Base-by-base conservation (phyloP, 495 filamentous ascomycete species). In the Podospora australis region DNA sequence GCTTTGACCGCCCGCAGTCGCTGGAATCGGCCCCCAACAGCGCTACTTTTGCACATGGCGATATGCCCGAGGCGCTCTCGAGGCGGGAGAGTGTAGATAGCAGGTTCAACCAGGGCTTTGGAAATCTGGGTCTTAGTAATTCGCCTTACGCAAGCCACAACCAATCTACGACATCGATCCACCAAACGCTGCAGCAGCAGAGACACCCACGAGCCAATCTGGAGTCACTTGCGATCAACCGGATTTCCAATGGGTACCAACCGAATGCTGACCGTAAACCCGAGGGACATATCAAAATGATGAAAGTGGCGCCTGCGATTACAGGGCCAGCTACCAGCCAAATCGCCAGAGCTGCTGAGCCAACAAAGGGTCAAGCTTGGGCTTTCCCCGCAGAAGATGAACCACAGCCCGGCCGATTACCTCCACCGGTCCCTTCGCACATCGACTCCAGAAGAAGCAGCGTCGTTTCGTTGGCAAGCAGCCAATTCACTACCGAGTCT, bases 351-450 rank as follows among this genome's bases (percentile, higher is more conserved):
- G 86, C 86, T 3, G 83, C 86, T 44, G 83, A 87, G 43, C 86
- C 86, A 7, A 89, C 84, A 13, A 87, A 86, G 52, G 86, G 86
- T 65, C 82, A 88, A 59, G 83, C 86, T 0, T 90, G 87, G 70
- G 86, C 86, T 28, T 89, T 90, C 58, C 86, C 86, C 0, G n/a
- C n/a, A n/a, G 85, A 89, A 55, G 84, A 87, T 23, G 84, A 86
- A 36, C 78, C 83, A 5, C 66, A 71, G 30, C 55, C 65, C 32
- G 30, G 70, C 28, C 70, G 72, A 2, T 67, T 3, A 49, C 54
- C 26, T 62, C 73, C 0, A 73, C 70, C 20, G 4, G 21, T 23
- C 19, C 77, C 77, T 8, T 82, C 76, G 16, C 69, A 76, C 39
- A 76, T 75, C 20, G 79, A 83, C 52, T 88, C 84, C 5, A 73